Percentiles rank a stretch among this genome's conserved stretches.
phyloP scores from a whole-genome alignment of 2,329 filamentous ascomycete species.

The Penicillium concentricum region DNA sequence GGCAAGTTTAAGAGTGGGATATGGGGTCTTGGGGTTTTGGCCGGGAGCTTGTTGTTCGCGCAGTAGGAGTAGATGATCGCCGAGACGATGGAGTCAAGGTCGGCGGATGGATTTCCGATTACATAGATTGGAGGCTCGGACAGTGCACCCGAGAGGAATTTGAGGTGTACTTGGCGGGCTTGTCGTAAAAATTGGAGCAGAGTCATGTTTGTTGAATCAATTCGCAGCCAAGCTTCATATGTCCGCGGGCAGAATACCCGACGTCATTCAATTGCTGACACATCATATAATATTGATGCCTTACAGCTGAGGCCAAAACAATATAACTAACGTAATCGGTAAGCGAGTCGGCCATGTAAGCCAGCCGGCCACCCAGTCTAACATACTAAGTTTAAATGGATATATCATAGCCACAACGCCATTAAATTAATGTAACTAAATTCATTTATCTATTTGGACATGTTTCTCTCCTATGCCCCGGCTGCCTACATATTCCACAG shows the following conservation, averaged over 20 bases:
- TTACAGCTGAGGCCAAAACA: background rate
- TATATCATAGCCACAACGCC: no score
- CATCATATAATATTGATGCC: background rate
- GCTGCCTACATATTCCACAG: no score
- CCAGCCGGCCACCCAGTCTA: no score
- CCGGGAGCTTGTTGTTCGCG: constrained; percentile 44
- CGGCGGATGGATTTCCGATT: constrained; percentile 48
- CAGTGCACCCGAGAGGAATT: constrained; percentile 24
- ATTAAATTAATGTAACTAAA: no score
- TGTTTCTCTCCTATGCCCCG: no score
- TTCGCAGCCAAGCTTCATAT: background rate
- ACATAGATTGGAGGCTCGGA: constrained; percentile 39
- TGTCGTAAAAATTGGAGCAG: constrained; percentile 41
- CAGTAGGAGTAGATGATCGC: constrained; percentile 63
- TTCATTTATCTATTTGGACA: no score
- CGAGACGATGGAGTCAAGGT: constrained; percentile 63
- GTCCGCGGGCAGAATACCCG: background rate
- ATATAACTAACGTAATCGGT: no score
- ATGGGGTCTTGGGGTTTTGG: constrained; percentile 44
- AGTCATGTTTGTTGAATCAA: constrained; percentile 15
- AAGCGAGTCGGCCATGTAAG: no score
- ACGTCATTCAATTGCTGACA: constrained; percentile 9
- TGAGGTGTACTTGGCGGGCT: constrained; percentile 30
- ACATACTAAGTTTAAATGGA: no score
- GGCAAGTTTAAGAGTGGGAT: constrained; percentile 61